Base-by-base conservation (phyloP, 192 early-diverging fungal genomes). In the Backusella sp. region DNA sequence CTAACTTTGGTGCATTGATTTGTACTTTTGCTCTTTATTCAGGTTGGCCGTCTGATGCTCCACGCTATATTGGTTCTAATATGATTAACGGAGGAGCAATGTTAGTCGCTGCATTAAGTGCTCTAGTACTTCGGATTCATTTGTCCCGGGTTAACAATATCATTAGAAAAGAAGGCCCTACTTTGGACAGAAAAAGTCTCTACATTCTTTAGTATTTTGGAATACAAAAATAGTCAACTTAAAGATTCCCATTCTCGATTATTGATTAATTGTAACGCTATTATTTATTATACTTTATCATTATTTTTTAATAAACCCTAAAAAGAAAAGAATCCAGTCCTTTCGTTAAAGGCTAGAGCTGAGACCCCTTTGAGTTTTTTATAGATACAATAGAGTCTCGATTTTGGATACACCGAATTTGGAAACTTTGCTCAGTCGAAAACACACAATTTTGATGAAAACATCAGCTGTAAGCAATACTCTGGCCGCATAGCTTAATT, bases 11-110 rank as follows among this genome's bases (percentile, higher is more conserved):
- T 68, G 79, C 79, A 11, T 28, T 81, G 42, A 74, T 77, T 1
- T 77, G 75, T 73, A 81, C 79, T 11, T 81, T 81, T 70, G 79
- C 76, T 4, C 68, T 81, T 34, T 81, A 81, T 39, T 77, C 79
- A 6, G 76, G 79, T 2, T 81, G 79, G 79, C 26, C 75, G 17
- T 52, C 72, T 1, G 79, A 81, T 71, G 75, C 79, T 11, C 79
- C 79, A n/a, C 65, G 73, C 5, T 81, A 81, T 52, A 70, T 77
- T 49, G 79, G 79, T 28, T 81, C 79, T 15, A 81, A 81, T 66
- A 81, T 81, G 79, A 53, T 81, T 30, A 74, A 74, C 21, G 79
- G 79, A 17, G 72, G 79, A 11, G 76, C 76, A 14, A 81, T 81
- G 79, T 34, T 81, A 19, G 21, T 81, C 9, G 79, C 79, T 26